Evolutionary conservation across 805 yeast species (phyloP).

Genomic region (Zygosaccharomyces pseudorouxii): DNA sequence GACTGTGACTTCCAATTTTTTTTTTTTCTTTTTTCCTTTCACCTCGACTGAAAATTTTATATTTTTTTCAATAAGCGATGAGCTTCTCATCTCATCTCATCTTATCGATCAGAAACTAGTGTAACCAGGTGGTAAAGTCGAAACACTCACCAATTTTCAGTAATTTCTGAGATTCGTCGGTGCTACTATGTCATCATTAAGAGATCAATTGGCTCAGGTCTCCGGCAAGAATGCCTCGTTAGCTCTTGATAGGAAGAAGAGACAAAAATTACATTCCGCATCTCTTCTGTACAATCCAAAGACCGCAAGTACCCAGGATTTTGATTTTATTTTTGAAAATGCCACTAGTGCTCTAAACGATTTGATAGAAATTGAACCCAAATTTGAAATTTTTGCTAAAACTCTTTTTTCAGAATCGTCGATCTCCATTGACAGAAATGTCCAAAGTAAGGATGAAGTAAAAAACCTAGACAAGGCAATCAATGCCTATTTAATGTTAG

Average conservation of each 20-base stretch:
- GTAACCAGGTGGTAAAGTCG: background rate
- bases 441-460: constrained; percentile 73
- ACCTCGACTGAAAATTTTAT: constrained; percentile 1
- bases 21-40: background rate
- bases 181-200: constrained; percentile 53
- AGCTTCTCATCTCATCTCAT: constrained; percentile 10
- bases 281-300: constrained; percentile 83
- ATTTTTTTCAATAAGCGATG: constrained; percentile 14
- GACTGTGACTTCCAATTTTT: background rate
- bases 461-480: constrained; percentile 71
- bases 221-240: constrained; percentile 61
- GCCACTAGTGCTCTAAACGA: constrained; percentile 75
- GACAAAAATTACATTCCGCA: constrained; percentile 82
- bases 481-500: constrained; percentile 63
- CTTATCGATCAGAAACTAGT: background rate
- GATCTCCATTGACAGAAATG: constrained; percentile 70
- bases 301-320: constrained; percentile 92
- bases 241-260: constrained; percentile 77
- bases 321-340: constrained; percentile 67
- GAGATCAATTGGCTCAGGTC: constrained; percentile 74
- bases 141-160: background rate
- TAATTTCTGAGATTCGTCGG: background rate
- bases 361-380: constrained; percentile 63
- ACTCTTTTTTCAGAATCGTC: constrained; percentile 83
- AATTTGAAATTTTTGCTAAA: constrained; percentile 63